Evolutionary conservation across 1,139 yeast species (phyloP).

Genomic region (Debaryomyces subglobosus): DNA sequence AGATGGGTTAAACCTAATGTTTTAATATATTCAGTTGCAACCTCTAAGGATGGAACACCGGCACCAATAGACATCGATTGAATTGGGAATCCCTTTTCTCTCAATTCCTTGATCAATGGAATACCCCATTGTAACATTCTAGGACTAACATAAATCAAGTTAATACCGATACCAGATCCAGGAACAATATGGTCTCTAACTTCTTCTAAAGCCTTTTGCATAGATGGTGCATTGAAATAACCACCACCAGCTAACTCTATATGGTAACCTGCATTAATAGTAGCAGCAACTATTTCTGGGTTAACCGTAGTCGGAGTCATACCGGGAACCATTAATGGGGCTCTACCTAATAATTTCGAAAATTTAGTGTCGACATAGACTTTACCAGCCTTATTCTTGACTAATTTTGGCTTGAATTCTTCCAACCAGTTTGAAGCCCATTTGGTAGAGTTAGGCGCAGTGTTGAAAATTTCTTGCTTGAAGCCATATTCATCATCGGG

Average conservation of each 20-base stretch:
- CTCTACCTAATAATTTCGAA: slow-evolving; percentile 88
- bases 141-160: slow-evolving; percentile 94
- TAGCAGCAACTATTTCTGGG: slow-evolving; percentile 90
- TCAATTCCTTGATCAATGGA: slow-evolving; percentile 86
- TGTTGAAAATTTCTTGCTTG: slow-evolving; percentile 91
- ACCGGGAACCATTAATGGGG: slow-evolving; percentile 98
- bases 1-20: slow-evolving; percentile 91
- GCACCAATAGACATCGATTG: slow-evolving; percentile 98
- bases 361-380: slow-evolving; percentile 90
- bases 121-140: slow-evolving; percentile 99
- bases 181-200: slow-evolving; percentile 70
- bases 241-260: slow-evolving; percentile 99
- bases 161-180: slow-evolving; percentile 88
- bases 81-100: slow-evolving; percentile 92
- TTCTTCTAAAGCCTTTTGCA: slow-evolving; percentile 75
- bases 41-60: slow-evolving; percentile 98
- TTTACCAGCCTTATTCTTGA: slow-evolving; percentile 71
- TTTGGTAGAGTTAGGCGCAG: slow-evolving; percentile 63
- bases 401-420: slow-evolving; percentile 85
- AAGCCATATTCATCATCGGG: slow-evolving; percentile 86
- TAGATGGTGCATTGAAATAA: slow-evolving; percentile 71
- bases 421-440: slow-evolving; percentile 90
- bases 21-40: slow-evolving; percentile 93
- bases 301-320: slow-evolving; percentile 98
- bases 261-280: slow-evolving; percentile 94